phyloP scores from a whole-genome alignment of 495 filamentous ascomycete species.

The Achaetomiella virescens region DNA sequence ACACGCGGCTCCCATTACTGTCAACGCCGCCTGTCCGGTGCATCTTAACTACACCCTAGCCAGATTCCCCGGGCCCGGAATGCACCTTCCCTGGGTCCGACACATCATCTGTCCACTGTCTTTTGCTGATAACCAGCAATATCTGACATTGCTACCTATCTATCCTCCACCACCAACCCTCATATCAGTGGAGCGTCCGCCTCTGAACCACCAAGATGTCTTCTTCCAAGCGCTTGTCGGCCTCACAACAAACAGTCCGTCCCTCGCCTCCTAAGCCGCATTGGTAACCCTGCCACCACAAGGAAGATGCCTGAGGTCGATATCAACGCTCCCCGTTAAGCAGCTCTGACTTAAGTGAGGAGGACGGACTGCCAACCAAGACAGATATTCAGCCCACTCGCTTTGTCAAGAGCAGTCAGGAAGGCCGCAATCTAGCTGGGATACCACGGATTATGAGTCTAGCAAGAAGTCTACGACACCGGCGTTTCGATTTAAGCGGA shows the following conservation, averaged over 20 bases:
- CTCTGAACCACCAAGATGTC: not conserved
- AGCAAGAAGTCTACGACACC: not conserved
- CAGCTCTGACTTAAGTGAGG: conserved; percentile 5
- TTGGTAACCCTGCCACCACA: not conserved
- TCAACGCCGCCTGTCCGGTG: not conserved
- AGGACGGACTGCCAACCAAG: conserved; percentile 2
- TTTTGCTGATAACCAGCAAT: too few relatives aligned
- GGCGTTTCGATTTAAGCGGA: not conserved
- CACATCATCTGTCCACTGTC: too few relatives aligned
- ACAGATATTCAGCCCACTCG: not conserved
- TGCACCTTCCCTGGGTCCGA: too few relatives aligned
- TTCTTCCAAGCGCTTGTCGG: conserved; percentile 1
- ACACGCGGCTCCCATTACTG: too few relatives aligned
- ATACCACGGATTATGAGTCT: not conserved
- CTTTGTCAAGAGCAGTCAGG: not conserved
- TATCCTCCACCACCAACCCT: too few relatives aligned
- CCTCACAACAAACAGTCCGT: conserved; percentile 9
- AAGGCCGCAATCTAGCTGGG: not conserved
- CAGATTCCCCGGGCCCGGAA: not conserved
- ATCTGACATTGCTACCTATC: too few relatives aligned
- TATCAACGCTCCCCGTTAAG: conserved; percentile 17
- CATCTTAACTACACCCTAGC: not conserved
- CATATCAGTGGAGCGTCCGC: too few relatives aligned
- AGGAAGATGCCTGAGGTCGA: not conserved
- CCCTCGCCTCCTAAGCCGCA: not conserved